Conservation (phyloP, 2,329 filamentous ascomycete genomes). For the Fusarium sp. region DNA sequence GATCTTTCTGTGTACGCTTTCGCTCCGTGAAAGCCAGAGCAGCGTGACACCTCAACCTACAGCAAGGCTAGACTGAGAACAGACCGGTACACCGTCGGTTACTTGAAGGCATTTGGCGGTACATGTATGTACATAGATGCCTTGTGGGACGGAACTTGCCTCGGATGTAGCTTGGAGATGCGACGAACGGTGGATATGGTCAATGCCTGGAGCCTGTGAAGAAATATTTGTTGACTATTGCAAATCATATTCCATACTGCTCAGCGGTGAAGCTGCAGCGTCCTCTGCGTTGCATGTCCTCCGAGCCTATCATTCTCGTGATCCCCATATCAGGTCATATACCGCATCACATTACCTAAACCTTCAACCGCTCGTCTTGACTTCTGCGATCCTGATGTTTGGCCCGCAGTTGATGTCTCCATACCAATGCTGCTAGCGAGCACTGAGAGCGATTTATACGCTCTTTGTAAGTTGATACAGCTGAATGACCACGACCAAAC, state of each 20-base stretch:
- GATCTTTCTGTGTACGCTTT: slow-evolving; percentile 24
- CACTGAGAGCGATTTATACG: not conserved
- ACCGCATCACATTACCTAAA: slow-evolving; percentile 19
- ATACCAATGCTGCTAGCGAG: not conserved
- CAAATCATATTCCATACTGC: slow-evolving; percentile 17
- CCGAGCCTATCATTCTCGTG: slow-evolving; percentile 8
- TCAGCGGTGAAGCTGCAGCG: slow-evolving; percentile 17
- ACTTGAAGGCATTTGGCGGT: not conserved
- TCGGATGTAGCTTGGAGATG: slow-evolving; percentile 9
- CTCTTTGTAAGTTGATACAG: not conserved
- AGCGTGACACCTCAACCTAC: slow-evolving; percentile 20
- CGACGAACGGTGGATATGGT: not conserved
- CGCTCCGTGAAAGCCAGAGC: slow-evolving; percentile 8
- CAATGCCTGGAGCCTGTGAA: not conserved
- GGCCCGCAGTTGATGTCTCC: slow-evolving; percentile 3
- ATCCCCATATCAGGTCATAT: slow-evolving; percentile 31
- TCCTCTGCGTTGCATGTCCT: slow-evolving; percentile 7
- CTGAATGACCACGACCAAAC: not conserved
- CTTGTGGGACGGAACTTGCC: slow-evolving; percentile 19
- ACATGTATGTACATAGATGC: not conserved
- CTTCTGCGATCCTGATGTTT: slow-evolving; percentile 6
- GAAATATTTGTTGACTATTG: slow-evolving; percentile 30
- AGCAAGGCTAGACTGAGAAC: slow-evolving; percentile 23
- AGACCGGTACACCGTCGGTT: slow-evolving; percentile 10
- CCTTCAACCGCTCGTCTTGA: slow-evolving; percentile 16